phyloP scores from a whole-genome alignment of 495 filamentous ascomycete species.

The Neurospora intermedia region DNA sequence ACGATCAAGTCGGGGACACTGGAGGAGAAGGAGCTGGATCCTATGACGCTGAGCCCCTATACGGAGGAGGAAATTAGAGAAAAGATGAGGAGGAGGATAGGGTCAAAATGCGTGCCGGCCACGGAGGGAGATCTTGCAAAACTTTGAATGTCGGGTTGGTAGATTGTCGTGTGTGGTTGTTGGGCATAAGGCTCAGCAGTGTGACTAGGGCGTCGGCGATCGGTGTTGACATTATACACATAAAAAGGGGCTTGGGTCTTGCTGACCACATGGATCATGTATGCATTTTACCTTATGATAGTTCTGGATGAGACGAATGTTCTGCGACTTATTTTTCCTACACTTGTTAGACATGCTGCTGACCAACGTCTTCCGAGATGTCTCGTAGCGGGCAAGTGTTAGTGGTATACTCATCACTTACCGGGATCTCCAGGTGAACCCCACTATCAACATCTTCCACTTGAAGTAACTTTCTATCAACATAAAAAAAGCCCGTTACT shows the following conservation, averaged over 20 bases:
- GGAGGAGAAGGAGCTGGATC: slow-evolving; percentile 40
- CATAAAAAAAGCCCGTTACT: neutral
- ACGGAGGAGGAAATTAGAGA: slow-evolving; percentile 46
- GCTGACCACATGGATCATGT: neutral
- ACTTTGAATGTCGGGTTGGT: neutral
- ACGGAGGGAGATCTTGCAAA: neutral
- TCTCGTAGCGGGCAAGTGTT: neutral
- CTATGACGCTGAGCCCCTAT: slow-evolving; percentile 37
- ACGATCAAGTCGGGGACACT: slow-evolving; percentile 46
- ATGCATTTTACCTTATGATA: neutral
- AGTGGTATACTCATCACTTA: neutral
- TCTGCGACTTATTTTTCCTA: neutral
- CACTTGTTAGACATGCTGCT: neutral
- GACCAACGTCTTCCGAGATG: neutral
- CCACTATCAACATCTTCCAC: neutral
- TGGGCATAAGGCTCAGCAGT: neutral
- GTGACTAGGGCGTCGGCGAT: neutral
- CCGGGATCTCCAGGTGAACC: neutral
- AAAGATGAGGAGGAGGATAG: slow-evolving; percentile 33
- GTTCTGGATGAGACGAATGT: neutral
- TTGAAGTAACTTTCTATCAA: neutral
- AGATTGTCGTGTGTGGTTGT: neutral
- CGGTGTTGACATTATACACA: neutral
- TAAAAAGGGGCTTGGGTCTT: neutral
- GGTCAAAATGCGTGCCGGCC: neutral